Evolutionary conservation across 129 eudicot genomes (phyloP), one percentile per base, ranked within the genome.

Genomic region (Saposhnikovia divaricata): DNA sequence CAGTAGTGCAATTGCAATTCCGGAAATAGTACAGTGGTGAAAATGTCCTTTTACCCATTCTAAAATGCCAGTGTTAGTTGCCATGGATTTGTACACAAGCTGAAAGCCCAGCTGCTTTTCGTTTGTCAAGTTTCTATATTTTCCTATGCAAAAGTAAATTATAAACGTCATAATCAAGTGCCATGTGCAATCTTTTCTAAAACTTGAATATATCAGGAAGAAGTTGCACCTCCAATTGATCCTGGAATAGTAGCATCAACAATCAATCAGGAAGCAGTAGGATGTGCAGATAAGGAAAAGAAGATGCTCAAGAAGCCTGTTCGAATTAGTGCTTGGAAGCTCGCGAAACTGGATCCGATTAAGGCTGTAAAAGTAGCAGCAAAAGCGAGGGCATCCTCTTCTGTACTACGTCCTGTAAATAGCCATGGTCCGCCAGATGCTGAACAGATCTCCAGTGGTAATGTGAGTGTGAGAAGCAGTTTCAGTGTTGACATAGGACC

Each of bases 221-320:
- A 95, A 85, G 97, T 95, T 66, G 90, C 89, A 80, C 98, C 98
- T 44, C 98, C 90, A 71, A 82, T 95, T 81, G 96, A 93, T 61
- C 98, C 98, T 23, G 98, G 98, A 55, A 89, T 85, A 81, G 75
- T 89, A 51, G 97, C 98, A 77, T 92, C 98, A 5, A 95, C 97
- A 44, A 68, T 89, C 3, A 96, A 95, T 51, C 98, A 97, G 9
- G 98, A 92, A 69, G 91, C 94, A 13, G 80, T 80, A 48, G 89
- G 82, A 25, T 76, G 75, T 74, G 80, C 81, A 3, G 91, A 88
- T 25, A 86, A 79, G 81, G 87, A 82, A 18, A 84, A 82, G 68
- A 87, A 81, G 82, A 63, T 46, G 40, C 91, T 93, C 5, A 86
- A 92, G 79, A 85, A 85, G 69, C 85, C 89, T 19, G 94, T 95